Evolutionary conservation across 2,329 filamentous ascomycete species (phyloP), one percentile per base, ranked within the genome.

Genomic region (Didymosphaeria variabile): DNA sequence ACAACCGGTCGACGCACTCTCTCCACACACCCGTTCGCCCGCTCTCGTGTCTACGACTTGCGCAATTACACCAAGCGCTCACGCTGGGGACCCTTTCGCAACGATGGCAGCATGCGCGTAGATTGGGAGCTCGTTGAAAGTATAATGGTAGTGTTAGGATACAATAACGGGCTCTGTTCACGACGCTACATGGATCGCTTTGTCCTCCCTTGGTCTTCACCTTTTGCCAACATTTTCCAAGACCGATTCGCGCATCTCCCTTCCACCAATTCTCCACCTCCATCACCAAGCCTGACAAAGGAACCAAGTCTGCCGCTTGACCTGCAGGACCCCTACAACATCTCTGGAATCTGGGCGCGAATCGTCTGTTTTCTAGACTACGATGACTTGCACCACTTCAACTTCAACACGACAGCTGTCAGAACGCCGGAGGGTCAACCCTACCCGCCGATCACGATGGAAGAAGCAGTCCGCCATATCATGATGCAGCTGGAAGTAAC

Each of bases 41-140:
- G 87, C 57, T 86, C 87, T 49, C 86, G 87, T 63, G 90, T 94
- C 3, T 94, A 94, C 66, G 91, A 94, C 71, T 77, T 94, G 51
- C 83, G 91, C 1, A 84, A 89, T 65, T 91, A 92, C 75, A 90
- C 86, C 0, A 73, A 79, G 1, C 74, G 77, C 29, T 89, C 85
- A 1, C 74, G 82, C 38, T 94, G 91, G 91, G 91, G 91, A 0
- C 91, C 91, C 0, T 94, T 92, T 69, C 79, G 85, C 70, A 80
- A 86, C 53, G 90, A 93, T 70, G 86, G 85, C 1, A 84, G 81
- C 2, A 83, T 83, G 55, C 76, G 78, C 5, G 88, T 92, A 0
- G 91, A 94, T 76, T 94, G 91, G 91, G 90, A 94, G 76, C 92
- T 91, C 79, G 79, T 93, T 12, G 91, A 94, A 76, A 88, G 90